Conservation (phyloP, 2,329 filamentous ascomycete genomes). For the Aspergillus pseudoterreus region DNA sequence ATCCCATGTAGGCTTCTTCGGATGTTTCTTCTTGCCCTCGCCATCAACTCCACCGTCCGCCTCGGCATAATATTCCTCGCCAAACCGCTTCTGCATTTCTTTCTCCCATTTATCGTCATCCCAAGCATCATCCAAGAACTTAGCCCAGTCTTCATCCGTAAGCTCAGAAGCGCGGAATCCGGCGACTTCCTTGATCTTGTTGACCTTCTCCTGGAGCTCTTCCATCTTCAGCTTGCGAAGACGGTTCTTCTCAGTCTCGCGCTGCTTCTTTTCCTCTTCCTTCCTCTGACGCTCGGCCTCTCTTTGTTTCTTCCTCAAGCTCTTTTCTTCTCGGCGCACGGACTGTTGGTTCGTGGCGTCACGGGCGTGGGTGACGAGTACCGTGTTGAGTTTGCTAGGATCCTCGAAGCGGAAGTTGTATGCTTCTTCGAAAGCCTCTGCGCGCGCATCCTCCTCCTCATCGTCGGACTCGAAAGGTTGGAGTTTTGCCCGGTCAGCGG, state of each 20-base stretch:
- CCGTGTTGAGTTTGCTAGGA: slow-evolving; percentile 80
- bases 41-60: slow-evolving; percentile 43
- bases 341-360: slow-evolving; percentile 77
- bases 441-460: slow-evolving; percentile 67
- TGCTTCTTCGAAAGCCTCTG: slow-evolving; percentile 84
- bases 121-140: slow-evolving; percentile 82
- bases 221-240: slow-evolving; percentile 86
- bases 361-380: slow-evolving; percentile 82
- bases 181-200: slow-evolving; percentile 84
- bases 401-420: slow-evolving; percentile 98
- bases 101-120: slow-evolving; percentile 86
- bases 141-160: slow-evolving; percentile 76
- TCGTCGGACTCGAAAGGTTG: slow-evolving; percentile 91
- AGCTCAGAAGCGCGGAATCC: slow-evolving; percentile 66
- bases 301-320: slow-evolving; percentile 69
- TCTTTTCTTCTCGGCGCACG: slow-evolving; percentile 79
- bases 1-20: slow-evolving; percentile 87
- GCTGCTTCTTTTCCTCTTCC: slow-evolving; percentile 71
- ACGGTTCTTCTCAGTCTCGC: slow-evolving; percentile 75
- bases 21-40: slow-evolving; percentile 55
- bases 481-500: slow-evolving; percentile 62
- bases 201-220: slow-evolving; percentile 80
- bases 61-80: slow-evolving; percentile 83
- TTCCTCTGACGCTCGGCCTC: slow-evolving; percentile 74
- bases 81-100: slow-evolving; percentile 85